phyloP scores from a whole-genome alignment of 2,329 filamentous ascomycete species.

The Samsoniella hepiali region DNA sequence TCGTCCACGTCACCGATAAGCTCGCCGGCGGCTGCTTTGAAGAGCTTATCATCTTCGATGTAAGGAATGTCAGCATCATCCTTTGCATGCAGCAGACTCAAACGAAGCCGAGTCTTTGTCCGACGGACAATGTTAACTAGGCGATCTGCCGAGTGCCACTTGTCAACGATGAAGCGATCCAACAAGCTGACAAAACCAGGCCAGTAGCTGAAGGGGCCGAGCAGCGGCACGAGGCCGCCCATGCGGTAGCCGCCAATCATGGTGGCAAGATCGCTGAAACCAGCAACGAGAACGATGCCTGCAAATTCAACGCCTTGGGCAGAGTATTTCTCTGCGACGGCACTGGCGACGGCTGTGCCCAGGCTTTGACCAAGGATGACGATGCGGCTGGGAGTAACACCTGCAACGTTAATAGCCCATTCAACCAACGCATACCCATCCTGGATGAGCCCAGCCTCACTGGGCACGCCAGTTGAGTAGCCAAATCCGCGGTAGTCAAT shows the following conservation, averaged over 20 bases:
- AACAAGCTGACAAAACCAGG: conserved; percentile 62
- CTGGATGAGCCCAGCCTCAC: conserved; percentile 74
- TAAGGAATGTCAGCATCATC: conserved; percentile 83
- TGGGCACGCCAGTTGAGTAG: conserved; percentile 72
- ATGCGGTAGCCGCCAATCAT: conserved; percentile 77
- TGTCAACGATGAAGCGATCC: conserved; percentile 66
- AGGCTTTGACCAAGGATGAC: conserved; percentile 83
- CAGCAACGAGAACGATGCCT: conserved; percentile 73
- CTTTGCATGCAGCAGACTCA: conserved; percentile 74
- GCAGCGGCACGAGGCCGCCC: conserved; percentile 71
- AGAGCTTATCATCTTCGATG: conserved; percentile 63
- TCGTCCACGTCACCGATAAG: conserved; percentile 38
- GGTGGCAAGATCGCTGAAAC: conserved; percentile 70
- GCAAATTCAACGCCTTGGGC: conserved; percentile 65
- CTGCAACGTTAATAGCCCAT: conserved; percentile 63
- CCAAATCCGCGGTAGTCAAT: conserved; percentile 92
- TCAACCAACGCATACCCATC: conserved; percentile 73
- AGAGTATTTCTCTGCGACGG: conserved; percentile 68
- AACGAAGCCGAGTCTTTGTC: conserved; percentile 53
- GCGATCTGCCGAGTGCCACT: conserved; percentile 71
- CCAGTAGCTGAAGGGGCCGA: conserved; percentile 70
- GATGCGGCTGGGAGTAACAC: conserved; percentile 67
- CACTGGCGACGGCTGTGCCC: conserved; percentile 79
- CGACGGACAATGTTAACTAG: conserved; percentile 54
- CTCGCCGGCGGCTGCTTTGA: conserved; percentile 56